Conservation (phyloP, 2,329 filamentous ascomycete species). For the Nothomitra cinnamomea region DNA sequence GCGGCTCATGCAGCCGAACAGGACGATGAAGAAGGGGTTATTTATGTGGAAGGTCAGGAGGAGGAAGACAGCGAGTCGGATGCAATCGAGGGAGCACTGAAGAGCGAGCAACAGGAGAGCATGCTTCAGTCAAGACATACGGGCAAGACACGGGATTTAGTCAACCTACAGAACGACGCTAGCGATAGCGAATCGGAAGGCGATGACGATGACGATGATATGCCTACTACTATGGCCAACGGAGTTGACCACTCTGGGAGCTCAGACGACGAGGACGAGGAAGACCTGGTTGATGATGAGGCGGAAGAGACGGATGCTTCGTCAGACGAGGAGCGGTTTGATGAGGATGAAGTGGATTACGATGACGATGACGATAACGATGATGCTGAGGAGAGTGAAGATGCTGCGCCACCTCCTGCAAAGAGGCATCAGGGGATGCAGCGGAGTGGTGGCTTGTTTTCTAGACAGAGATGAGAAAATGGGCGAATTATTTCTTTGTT, state of each 20-base stretch:
- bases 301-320: conserved; percentile 31
- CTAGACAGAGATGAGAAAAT: background rate
- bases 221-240: conserved; percentile 5
- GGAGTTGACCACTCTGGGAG: conserved; percentile 8
- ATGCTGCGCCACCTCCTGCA: background rate
- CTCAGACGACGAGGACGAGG: conserved; percentile 12
- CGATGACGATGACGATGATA: conserved; percentile 25
- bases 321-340: conserved; percentile 28
- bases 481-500: too few relatives aligned
- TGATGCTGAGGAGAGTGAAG: conserved; percentile 1
- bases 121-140: conserved; percentile 7
- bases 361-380: conserved; percentile 7
- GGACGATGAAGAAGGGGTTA: conserved; percentile 54
- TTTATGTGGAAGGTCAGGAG: conserved; percentile 74
- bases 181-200: conserved; percentile 28
- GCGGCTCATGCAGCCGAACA: conserved; percentile 37
- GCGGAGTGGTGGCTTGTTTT: background rate
- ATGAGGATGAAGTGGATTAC: conserved; percentile 20
- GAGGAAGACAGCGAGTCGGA: conserved; percentile 45
- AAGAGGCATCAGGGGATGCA: background rate
- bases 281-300: conserved; percentile 31
- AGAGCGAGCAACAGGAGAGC: conserved; percentile 31
- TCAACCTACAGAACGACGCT: conserved; percentile 21
- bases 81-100: conserved; percentile 38
- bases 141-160: conserved; percentile 25